phyloP scores from a whole-genome alignment of 1,284 basidiomycete species.

The Irpex sp. region DNA sequence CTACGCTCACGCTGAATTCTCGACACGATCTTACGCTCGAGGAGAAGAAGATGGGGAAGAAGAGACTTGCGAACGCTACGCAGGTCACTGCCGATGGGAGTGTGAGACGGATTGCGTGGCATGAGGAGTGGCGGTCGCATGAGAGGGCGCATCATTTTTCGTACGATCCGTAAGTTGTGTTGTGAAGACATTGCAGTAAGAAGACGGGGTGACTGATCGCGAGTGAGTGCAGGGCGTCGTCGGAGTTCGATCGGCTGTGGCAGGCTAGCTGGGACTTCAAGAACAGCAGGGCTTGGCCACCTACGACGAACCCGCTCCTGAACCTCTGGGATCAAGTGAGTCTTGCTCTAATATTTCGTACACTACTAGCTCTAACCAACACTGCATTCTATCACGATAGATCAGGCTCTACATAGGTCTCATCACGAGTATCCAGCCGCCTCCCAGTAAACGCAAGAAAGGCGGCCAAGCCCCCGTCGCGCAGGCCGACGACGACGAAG shows the following conservation, averaged over 20 bases:
- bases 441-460: conserved; percentile 18
- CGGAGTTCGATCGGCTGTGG: conserved; percentile 48
- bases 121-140: conserved; percentile 59
- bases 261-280: conserved; percentile 57
- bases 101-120: conserved; percentile 45
- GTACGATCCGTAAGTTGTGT: conserved; percentile 41
- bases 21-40: conserved; percentile 45
- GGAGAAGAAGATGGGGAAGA: conserved; percentile 35
- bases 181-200: conserved; percentile 1
- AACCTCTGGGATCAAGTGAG: conserved; percentile 62
- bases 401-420: conserved; percentile 46
- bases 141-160: conserved; percentile 37
- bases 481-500: conserved; percentile 28
- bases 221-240: conserved; percentile 12
- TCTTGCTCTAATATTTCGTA: neutral
- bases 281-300: conserved; percentile 49
- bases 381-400: neutral
- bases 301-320: conserved; percentile 27
- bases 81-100: conserved; percentile 20
- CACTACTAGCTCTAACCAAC: neutral
- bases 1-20: conserved; percentile 52
- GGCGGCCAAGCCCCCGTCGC: conserved; percentile 29
- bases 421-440: conserved; percentile 28
- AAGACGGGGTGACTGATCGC: conserved; percentile 29
- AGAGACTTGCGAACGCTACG: conserved; percentile 23